Evolutionary conservation across 306 rosid species (phyloP).

Genomic region (Ormosia semicastrata): DNA sequence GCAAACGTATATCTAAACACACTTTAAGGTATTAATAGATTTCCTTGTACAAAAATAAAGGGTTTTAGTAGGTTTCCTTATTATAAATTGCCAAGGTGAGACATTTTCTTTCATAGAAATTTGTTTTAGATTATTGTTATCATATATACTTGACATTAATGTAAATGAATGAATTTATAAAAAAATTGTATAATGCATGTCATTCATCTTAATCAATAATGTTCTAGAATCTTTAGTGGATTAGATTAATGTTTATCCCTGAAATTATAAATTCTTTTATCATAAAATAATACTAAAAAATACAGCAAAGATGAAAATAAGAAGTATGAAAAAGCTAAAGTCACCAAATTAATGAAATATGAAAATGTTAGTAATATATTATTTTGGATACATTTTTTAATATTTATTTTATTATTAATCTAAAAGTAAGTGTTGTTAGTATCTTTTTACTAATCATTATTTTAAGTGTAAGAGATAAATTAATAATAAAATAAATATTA

Average conservation of each 20-base stretch:
- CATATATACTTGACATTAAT: conserved; percentile 11
- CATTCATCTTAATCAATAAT: not conserved
- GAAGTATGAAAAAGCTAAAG: not conserved
- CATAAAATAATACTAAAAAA: not conserved
- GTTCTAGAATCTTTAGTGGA: not conserved
- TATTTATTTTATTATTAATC: too few relatives aligned
- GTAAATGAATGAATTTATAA: not conserved
- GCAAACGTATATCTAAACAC: too few relatives aligned
- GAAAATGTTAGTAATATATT: too few relatives aligned
- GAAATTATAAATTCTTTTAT: not conserved
- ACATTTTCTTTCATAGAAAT: not conserved
- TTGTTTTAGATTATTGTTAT: not conserved
- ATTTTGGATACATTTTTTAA: too few relatives aligned
- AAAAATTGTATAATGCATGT: not conserved
- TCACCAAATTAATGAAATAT: not conserved
- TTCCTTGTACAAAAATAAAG: not conserved
- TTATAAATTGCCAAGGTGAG: not conserved
- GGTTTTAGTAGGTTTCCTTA: not conserved
- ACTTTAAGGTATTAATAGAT: not conserved
- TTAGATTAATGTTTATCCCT: not conserved
- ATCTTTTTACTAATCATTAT: too few relatives aligned
- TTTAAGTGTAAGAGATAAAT: too few relatives aligned
- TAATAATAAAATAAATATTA: too few relatives aligned
- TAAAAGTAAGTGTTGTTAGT: too few relatives aligned
- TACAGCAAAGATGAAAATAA: not conserved